Percentiles rank a stretch among this genome's conserved stretches.
These are phyloP conservation scores for Fraxinus excelsior DNA, from an alignment of 257 asterid genomes.

Conservation along the genomic window DNA sequence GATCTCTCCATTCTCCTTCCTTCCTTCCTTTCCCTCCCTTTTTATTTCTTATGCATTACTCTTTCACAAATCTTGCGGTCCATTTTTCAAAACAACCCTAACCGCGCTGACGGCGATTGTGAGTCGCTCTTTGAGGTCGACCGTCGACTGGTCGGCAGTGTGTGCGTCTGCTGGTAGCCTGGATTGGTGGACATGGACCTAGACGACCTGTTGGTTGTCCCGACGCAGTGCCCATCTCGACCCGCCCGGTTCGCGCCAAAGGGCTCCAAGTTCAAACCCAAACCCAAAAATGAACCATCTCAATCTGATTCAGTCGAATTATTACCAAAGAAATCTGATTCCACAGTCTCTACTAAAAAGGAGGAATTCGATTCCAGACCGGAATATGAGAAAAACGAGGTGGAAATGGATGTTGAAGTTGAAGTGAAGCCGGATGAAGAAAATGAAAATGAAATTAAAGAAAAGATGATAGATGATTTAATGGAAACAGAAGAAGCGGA, in stretches of 20 bases:
- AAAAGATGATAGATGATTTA: slow-evolving; percentile 34
- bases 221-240: slow-evolving; percentile 37
- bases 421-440: slow-evolving; percentile 35
- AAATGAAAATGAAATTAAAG: slow-evolving; percentile 14
- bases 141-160: too few relatives aligned
- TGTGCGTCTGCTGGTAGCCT: too few relatives aligned
- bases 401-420: slow-evolving; percentile 39
- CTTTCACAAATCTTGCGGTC: too few relatives aligned
- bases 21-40: too few relatives aligned
- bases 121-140: too few relatives aligned
- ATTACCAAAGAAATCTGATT: not conserved
- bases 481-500: slow-evolving; percentile 37
- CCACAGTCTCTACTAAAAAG: slow-evolving; percentile 30
- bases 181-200: slow-evolving; percentile 59
- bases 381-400: slow-evolving; percentile 23
- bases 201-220: slow-evolving; percentile 46
- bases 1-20: too few relatives aligned
- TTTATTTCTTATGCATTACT: too few relatives aligned
- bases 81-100: too few relatives aligned
- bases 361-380: slow-evolving; percentile 41
- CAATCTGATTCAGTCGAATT: slow-evolving; percentile 14
- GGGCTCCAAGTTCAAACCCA: slow-evolving; percentile 51
- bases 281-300: slow-evolving; percentile 39
- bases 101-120: too few relatives aligned
- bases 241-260: slow-evolving; percentile 70